Evolutionary conservation across 2,329 filamentous ascomycete genomes (phyloP), one percentile per base, ranked within the genome.

Genomic region (Fusarium sp.): DNA sequence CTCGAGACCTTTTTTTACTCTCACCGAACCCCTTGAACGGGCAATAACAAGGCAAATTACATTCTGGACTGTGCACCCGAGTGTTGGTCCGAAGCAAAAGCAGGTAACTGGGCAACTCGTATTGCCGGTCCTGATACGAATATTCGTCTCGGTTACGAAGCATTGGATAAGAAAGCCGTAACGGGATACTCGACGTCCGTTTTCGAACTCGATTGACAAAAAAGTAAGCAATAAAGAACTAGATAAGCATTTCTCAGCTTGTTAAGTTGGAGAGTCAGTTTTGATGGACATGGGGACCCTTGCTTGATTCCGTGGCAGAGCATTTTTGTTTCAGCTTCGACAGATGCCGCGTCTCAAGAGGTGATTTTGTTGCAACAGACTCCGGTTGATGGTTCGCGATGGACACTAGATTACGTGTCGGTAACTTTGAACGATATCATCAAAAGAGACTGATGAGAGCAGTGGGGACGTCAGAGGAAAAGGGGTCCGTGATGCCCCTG

Each of bases 401-500:
- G 72, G 69, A 64, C 48, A 67, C 72, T 58, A 39, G 72, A 64
- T 74, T 73, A 67, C 72, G 72, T 67, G 69, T 74, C 72, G 54
- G 41, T 11, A 27, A 75, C 22, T 29, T 52, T 54, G 29, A 31
- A 31, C 48, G 27, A 54, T 31, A 31, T 29, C 27, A 54, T 54
- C 27, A 31, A 31, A 31, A n/a, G 11, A 14, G 27, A 54, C 27
- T 20, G 27, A 54, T 54, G 48, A 31, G 7, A 20, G 48, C 27
- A 27, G 48, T 9, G 43, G 20, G 22, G 29, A 54, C 24, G 48
- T 52, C 48, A 31, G 18, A 31, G 27, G 56, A 27, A 69, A 70
- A 65, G 70, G 67, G 65, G 58, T 62, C 71, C 52, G 50, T 27
- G 54, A 54, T 71, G 48, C 67, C 71, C 74, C 63, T 76, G 56